A percentile compares a stretch with the other conserved stretches of the same genome.
phyloP scores from a whole-genome alignment of 202 grass and related monocot genomes.

The Hordeum pubiflorum region DNA sequence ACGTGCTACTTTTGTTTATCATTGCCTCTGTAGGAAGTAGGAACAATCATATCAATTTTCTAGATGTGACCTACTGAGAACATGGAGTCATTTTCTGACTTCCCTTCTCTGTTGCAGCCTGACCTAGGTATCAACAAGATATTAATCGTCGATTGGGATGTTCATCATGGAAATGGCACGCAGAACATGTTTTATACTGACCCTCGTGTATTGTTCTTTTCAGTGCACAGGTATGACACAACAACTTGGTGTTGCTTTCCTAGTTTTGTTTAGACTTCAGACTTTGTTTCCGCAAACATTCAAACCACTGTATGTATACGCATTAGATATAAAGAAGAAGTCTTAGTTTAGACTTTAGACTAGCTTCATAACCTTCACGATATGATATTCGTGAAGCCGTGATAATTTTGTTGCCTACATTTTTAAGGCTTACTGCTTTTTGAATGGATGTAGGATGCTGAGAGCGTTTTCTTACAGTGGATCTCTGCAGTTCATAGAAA shows the following conservation, averaged over 20 bases:
- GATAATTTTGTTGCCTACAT: neutral
- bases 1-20: neutral
- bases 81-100: neutral
- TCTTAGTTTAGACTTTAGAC: neutral
- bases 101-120: constrained; percentile 41
- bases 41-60: neutral
- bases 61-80: neutral
- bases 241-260: neutral
- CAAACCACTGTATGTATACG: neutral
- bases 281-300: neutral
- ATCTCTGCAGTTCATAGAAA: neutral
- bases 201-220: constrained; percentile 87
- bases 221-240: constrained; percentile 75
- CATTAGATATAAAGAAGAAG: neutral
- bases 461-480: neutral
- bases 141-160: constrained; percentile 97
- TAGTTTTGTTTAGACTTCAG: neutral
- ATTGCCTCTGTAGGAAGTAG: neutral
- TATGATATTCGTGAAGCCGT: neutral
- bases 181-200: constrained; percentile 87
- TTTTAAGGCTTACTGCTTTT: neutral
- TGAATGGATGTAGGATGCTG: neutral
- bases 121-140: constrained; percentile 93
- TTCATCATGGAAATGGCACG: constrained; percentile 95
- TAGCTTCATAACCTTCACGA: constrained; percentile 21